These are phyloP conservation scores for Stagonosporopsis vannaccii DNA, from an alignment of 2,329 filamentous ascomycete species.

Conservation along the genomic window DNA sequence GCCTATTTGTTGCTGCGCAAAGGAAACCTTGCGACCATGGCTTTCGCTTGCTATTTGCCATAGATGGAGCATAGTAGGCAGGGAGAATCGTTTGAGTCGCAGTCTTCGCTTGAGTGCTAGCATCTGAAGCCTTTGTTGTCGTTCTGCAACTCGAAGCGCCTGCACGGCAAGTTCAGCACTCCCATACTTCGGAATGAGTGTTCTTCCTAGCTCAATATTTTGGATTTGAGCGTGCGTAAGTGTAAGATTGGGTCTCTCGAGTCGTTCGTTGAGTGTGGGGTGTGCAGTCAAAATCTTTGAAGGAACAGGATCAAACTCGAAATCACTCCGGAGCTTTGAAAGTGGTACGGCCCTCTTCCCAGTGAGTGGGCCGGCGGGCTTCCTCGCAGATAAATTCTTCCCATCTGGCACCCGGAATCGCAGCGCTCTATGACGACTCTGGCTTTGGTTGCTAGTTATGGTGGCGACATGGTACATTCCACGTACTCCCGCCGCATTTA, in stretches of 20 bases:
- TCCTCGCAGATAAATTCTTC: not conserved
- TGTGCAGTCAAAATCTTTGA: not conserved
- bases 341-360: not conserved
- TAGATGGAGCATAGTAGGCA: no score
- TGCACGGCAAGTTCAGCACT: not conserved
- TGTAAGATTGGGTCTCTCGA: not conserved
- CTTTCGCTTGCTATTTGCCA: not conserved
- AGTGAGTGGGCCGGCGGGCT: not conserved
- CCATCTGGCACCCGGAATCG: not conserved
- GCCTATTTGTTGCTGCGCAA: not conserved
- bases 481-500: no score
- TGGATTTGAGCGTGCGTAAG: not conserved
- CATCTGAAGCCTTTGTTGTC: not conserved
- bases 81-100: not conserved
- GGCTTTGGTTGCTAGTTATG: not conserved
- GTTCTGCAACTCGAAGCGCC: not conserved
- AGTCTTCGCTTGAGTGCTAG: no score
- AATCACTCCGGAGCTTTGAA: not conserved
- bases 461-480: not conserved
- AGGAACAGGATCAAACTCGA: not conserved
- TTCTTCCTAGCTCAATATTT: not conserved
- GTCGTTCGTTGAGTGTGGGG: not conserved
- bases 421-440: not conserved
- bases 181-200: not conserved
- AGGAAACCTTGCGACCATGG: not conserved